These are phyloP conservation scores for Phytophthora tentaculata DNA, from an alignment of 352 stramenopile genomes.

Conservation along the genomic window DNA sequence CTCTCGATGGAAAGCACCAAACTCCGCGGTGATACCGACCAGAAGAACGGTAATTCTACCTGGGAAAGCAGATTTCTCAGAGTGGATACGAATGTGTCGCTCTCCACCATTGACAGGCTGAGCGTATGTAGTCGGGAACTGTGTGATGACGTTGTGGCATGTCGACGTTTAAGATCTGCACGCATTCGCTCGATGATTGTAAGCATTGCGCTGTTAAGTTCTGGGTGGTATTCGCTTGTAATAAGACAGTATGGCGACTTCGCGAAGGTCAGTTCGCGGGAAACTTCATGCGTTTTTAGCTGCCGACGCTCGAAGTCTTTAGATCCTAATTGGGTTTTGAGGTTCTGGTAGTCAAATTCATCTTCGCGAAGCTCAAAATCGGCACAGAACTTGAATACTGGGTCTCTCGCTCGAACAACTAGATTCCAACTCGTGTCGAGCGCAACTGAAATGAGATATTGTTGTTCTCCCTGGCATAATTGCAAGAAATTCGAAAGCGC, in stretches of 20 bases:
- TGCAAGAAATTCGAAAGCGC: constrained; percentile 48
- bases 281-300: constrained; percentile 27
- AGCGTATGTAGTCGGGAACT: constrained; percentile 15
- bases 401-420: constrained; percentile 54
- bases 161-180: constrained; percentile 25
- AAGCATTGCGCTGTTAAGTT: constrained; percentile 44
- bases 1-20: constrained; percentile 72
- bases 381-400: constrained; percentile 62
- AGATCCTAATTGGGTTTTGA: constrained; percentile 26
- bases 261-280: constrained; percentile 36
- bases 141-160: constrained; percentile 2
- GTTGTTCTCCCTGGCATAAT: constrained; percentile 49
- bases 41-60: constrained; percentile 69
- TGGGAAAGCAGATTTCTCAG: constrained; percentile 51
- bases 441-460: constrained; percentile 51
- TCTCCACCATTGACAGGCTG: constrained; percentile 65
- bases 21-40: constrained; percentile 51
- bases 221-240: constrained; percentile 43
- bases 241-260: constrained; percentile 41
- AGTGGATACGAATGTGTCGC: constrained; percentile 49
- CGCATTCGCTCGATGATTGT: constrained; percentile 44
- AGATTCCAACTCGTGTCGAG: constrained; percentile 37
- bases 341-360: constrained; percentile 52
- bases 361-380: constrained; percentile 55
- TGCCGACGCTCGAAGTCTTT: constrained; percentile 6